Evolutionary conservation across 1,284 basidiomycete species (phyloP).

Genomic region (Vanrija sp.): DNA sequence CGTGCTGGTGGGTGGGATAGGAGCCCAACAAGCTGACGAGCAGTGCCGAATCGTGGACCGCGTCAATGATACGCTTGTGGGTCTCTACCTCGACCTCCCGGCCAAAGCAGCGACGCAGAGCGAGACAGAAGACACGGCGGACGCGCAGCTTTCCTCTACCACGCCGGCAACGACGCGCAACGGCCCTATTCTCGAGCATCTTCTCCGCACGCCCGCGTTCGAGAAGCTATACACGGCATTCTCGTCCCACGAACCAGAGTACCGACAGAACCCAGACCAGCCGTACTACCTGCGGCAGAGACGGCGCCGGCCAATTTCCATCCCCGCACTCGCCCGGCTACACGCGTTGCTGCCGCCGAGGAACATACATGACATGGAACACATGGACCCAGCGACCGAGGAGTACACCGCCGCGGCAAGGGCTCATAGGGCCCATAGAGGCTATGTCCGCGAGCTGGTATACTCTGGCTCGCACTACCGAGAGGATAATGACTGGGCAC

Average conservation of each 20-base stretch:
- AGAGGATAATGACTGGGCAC: conserved; percentile 36
- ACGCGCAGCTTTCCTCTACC: conserved; percentile 7
- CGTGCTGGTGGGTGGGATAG: conserved; percentile 20
- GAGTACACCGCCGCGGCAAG: conserved; percentile 6
- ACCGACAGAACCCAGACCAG: conserved; percentile 9
- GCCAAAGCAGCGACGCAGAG: not conserved
- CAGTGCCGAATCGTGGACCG: conserved; percentile 22
- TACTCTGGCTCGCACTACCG: conserved; percentile 29
- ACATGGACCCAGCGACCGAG: conserved; percentile 17
- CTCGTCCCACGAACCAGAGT: not conserved
- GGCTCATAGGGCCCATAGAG: conserved; percentile 19
- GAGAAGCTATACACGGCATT: conserved; percentile 19
- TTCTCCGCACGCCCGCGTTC: conserved; percentile 25
- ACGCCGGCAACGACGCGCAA: conserved; percentile 11
- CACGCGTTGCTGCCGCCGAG: conserved; percentile 24
- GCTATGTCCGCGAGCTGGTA: conserved; percentile 32
- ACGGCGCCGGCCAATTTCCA: conserved; percentile 5
- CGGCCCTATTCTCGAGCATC: conserved; percentile 13
- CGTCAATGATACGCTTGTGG: conserved; percentile 25
- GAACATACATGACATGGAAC: not conserved
- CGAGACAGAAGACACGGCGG: not conserved
- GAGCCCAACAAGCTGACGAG: not conserved
- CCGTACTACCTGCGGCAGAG: conserved; percentile 15
- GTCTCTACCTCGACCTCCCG: conserved; percentile 33
- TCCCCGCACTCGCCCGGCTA: conserved; percentile 25